These are phyloP conservation scores for Verbena officinalis DNA, from an alignment of 257 asterid species.

Conservation along the genomic window DNA sequence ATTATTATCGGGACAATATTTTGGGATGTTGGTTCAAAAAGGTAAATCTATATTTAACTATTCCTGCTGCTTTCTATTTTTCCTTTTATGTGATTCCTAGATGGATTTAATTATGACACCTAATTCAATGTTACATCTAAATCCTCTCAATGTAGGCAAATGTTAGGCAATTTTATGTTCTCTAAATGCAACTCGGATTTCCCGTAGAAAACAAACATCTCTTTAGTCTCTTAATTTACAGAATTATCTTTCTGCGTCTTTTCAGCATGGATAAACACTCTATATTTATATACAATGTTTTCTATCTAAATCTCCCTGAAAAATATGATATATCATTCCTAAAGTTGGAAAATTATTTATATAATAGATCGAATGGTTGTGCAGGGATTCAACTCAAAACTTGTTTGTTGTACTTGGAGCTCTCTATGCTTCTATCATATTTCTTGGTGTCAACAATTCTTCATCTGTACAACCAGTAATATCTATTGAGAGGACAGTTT, in stretches of 20 bases:
- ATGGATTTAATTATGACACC: background rate
- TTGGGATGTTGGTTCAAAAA: constrained; percentile 82
- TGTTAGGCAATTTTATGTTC: too few relatives aligned
- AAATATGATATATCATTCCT: background rate
- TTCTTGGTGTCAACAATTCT: constrained; percentile 86
- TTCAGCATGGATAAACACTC: too few relatives aligned
- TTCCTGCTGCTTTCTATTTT: background rate
- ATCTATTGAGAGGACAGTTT: constrained; percentile 84
- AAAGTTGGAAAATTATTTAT: background rate
- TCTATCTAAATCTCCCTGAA: too few relatives aligned
- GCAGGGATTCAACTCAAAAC: constrained; percentile 75
- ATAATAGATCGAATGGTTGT: constrained; percentile 25
- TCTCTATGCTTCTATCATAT: constrained; percentile 65
- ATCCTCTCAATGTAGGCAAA: too few relatives aligned
- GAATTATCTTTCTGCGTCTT: too few relatives aligned
- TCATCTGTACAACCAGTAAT: constrained; percentile 88
- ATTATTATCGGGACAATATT: constrained; percentile 72
- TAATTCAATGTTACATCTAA: background rate
- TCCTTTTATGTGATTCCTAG: background rate
- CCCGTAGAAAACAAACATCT: too few relatives aligned
- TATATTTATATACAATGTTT: too few relatives aligned
- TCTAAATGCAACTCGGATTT: too few relatives aligned
- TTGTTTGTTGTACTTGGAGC: constrained; percentile 81
- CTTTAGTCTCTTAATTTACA: too few relatives aligned
- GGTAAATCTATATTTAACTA: constrained; percentile 43